phyloP scores from a whole-genome alignment of 768 basidiomycete species.

The Russula earlei region DNA sequence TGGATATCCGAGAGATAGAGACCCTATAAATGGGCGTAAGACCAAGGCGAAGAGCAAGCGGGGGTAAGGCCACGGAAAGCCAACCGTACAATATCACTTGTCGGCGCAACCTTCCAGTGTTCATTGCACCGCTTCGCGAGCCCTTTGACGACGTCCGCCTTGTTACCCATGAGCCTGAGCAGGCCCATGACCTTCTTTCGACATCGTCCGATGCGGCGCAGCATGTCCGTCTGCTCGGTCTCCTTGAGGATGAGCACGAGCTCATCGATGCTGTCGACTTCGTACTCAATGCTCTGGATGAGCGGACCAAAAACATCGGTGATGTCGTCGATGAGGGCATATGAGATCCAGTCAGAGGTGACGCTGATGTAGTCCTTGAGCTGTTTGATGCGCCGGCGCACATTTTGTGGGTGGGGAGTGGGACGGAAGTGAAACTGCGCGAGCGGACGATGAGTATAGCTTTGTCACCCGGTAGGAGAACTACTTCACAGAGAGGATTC shows the following conservation, averaged over 20 bases:
- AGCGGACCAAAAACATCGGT: slow-evolving; percentile 98
- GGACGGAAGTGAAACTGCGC: slow-evolving; percentile 91
- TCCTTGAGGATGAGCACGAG: slow-evolving; percentile 94
- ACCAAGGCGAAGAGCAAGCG: not conserved
- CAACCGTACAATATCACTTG: slow-evolving; percentile 79
- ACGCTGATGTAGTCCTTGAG: slow-evolving; percentile 98
- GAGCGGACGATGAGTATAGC: not conserved
- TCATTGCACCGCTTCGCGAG: slow-evolving; percentile 97
- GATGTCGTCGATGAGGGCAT: slow-evolving; percentile 98
- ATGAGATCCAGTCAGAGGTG: slow-evolving; percentile 99
- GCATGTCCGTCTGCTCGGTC: slow-evolving; percentile 95
- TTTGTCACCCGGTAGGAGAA: not conserved
- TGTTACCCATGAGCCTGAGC: slow-evolving; percentile 94
- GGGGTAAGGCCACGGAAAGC: not conserved
- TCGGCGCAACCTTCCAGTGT: slow-evolving; percentile 97
- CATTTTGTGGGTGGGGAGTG: slow-evolving; percentile 96
- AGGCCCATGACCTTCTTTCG: slow-evolving; percentile 99
- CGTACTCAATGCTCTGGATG: slow-evolving; percentile 97
- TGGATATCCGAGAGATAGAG: slow-evolving; percentile 93
- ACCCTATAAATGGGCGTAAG: slow-evolving; percentile 40
- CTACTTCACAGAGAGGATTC: slow-evolving; percentile 75
- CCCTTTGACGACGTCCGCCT: slow-evolving; percentile 99
- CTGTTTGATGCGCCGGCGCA: slow-evolving; percentile 95
- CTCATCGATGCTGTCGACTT: slow-evolving; percentile 98
- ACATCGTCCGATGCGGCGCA: slow-evolving; percentile 92